phyloP scores from a whole-genome alignment of 1,284 basidiomycete genomes.

The Heterobasidion annosum region DNA sequence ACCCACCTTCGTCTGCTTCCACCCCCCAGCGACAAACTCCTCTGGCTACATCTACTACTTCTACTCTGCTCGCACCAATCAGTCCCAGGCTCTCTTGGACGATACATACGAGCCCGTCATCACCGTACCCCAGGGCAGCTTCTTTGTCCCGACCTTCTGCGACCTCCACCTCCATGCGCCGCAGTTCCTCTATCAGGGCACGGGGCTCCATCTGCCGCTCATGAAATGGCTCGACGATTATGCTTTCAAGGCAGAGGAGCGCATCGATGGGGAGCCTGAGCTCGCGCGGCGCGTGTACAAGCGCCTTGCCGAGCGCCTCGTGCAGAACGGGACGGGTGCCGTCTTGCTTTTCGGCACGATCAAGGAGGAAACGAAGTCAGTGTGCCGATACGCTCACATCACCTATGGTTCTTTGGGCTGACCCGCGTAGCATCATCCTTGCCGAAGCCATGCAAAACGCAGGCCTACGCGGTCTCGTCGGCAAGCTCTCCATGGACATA shows the following conservation, averaged over 20 bases:
- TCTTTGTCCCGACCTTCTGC: slow-evolving; percentile 70
- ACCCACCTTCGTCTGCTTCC: background rate
- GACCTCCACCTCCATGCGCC: slow-evolving; percentile 79
- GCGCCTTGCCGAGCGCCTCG: slow-evolving; percentile 51
- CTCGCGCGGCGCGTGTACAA: slow-evolving; percentile 62
- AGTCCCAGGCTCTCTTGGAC: slow-evolving; percentile 19
- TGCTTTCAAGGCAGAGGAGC: slow-evolving; percentile 71
- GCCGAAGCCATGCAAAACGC: slow-evolving; percentile 60
- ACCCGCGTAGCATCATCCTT: slow-evolving; percentile 53
- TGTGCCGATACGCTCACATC: background rate
- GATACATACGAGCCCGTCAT: slow-evolving; percentile 15
- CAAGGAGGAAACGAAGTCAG: slow-evolving; percentile 70
- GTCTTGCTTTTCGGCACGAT: slow-evolving; percentile 79
- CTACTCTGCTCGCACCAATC: slow-evolving; percentile 23
- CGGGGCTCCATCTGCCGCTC: slow-evolving; percentile 73
- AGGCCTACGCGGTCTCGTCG: slow-evolving; percentile 73
- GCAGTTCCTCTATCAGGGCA: slow-evolving; percentile 81
- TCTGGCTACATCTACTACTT: slow-evolving; percentile 49
- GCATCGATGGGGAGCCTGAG: slow-evolving; percentile 51
- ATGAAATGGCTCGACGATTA: slow-evolving; percentile 79
- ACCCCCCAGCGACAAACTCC: slow-evolving; percentile 35
- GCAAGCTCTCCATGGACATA: slow-evolving; percentile 82
- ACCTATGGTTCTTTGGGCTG: background rate
- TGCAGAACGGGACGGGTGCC: slow-evolving; percentile 67
- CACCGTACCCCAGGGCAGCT: slow-evolving; percentile 42